Evolutionary conservation across 331 rosid genomes (phyloP), one percentile per base, ranked within the genome.

Genomic region (Malus hybrid): DNA sequence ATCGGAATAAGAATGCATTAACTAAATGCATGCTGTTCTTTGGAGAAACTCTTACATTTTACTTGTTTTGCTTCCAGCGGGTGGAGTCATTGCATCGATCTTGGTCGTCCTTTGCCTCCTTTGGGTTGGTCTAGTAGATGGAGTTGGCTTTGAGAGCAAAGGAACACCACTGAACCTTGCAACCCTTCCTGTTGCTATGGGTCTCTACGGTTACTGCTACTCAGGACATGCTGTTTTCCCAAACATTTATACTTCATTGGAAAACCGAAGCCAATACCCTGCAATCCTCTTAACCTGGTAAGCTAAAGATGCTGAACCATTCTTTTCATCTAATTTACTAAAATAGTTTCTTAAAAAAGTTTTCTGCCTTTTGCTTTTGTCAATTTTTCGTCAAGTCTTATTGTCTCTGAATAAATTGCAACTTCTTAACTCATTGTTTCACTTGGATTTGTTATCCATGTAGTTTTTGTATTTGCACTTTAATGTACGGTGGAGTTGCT

Each of bases 221-320:
- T 92, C 99, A 9, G 99, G 99, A 70, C 99, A 94, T 64, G 96
- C 96, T 10, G 99, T 94, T 42, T 90, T 94, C 84, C 99, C 99
- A 11, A 94, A 94, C 82, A 94, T 94, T 73, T 94, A 94, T 73
- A 83, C 93, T 54, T 94, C 99, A 65, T 89, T 94, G 97, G 94
- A 86, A 77, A 91, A 86, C 22, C 96, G 83, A 73, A 88, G 80
- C 70, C 97, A 90, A 46, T 94, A 75, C 85, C 87, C 96, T 75
- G 70, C 79, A 64, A 93, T 89, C 65, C 92, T 94, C 71, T 79
- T 94, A 44, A 82, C 90, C 77, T 88, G 98, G 98, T 93, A 90
- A 83, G 73, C 80, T 27, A 39, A 39, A 39, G 46, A 75, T 64
- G 27, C 48, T 67, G 34, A 55, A 56, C 14, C 18, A 34, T 39